phyloP scores from a whole-genome alignment of 2,329 filamentous ascomycete genomes.

The Ilyonectria sp. region DNA sequence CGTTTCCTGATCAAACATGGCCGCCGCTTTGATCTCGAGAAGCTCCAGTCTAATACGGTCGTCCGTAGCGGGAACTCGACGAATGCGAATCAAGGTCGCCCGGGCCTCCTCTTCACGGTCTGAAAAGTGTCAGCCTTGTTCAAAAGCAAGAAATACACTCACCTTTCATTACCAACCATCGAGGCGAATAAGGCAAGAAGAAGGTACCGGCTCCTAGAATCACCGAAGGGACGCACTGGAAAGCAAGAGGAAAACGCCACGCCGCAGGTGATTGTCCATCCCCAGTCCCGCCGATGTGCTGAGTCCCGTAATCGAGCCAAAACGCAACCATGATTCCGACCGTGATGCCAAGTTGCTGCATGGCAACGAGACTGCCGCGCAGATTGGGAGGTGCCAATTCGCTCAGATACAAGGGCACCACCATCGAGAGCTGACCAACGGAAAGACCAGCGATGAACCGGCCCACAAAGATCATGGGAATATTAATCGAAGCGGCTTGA shows the following conservation, averaged over 20 bases:
- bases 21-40: conserved; percentile 31
- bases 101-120: conserved; percentile 31
- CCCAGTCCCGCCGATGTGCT: conserved; percentile 25
- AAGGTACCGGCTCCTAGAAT: conserved; percentile 24
- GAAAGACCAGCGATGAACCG: conserved; percentile 24
- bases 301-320: conserved; percentile 26
- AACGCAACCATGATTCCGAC: conserved; percentile 30
- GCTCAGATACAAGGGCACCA: conserved; percentile 19
- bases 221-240: conserved; percentile 26
- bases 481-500: conserved; percentile 24
- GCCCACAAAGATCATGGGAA: conserved; percentile 26
- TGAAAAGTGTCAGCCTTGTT: background rate
- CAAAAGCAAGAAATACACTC: background rate
- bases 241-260: conserved; percentile 32
- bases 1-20: conserved; percentile 29
- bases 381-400: conserved; percentile 27
- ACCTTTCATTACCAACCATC: conserved; percentile 28
- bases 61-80: conserved; percentile 29
- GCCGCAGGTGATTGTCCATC: conserved; percentile 17
- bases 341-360: conserved; percentile 26
- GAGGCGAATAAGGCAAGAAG: conserved; percentile 30
- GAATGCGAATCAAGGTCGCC: conserved; percentile 25
- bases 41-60: conserved; percentile 28
- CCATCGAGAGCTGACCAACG: conserved; percentile 27
- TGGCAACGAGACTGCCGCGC: conserved; percentile 26